A percentile compares a stretch with the other conserved stretches of the same genome.
Evolutionary conservation across 2,329 filamentous ascomycete genomes (phyloP).

Genomic region (Fusarium mangiferae): DNA sequence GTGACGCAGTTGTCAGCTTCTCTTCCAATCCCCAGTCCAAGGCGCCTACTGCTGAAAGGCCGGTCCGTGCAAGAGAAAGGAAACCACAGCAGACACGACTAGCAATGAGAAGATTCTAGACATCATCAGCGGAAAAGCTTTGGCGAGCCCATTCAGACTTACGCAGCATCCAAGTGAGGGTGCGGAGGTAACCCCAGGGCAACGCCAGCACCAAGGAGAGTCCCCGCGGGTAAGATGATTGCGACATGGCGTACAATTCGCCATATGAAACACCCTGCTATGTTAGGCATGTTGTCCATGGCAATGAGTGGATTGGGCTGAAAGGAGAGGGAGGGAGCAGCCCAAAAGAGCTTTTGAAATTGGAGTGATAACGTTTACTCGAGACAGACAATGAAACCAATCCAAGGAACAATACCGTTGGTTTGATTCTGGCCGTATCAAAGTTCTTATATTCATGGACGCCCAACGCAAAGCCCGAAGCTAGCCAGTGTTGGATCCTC

Average conservation of each 20-base stretch:
- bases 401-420: not conserved
- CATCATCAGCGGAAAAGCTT: slow-evolving; percentile 14
- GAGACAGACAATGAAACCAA: not conserved
- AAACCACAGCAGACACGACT: slow-evolving; percentile 20
- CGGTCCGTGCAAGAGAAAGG: slow-evolving; percentile 17
- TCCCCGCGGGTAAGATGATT: slow-evolving; percentile 24
- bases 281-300: slow-evolving; percentile 10
- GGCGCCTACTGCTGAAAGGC: slow-evolving; percentile 33
- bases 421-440: not conserved
- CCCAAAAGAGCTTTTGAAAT: not conserved
- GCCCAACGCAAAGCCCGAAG: slow-evolving; percentile 2
- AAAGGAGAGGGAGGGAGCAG: not conserved
- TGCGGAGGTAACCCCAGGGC: slow-evolving; percentile 24
- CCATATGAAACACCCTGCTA: not conserved
- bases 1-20: slow-evolving; percentile 25
- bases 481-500: not conserved
- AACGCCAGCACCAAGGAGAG: slow-evolving; percentile 29
- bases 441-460: slow-evolving; percentile 21
- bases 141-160: slow-evolving; percentile 2
- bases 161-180: slow-evolving; percentile 25
- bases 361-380: not conserved
- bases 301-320: not conserved
- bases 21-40: not conserved
- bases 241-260: not conserved
- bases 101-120: slow-evolving; percentile 23